phyloP scores from a whole-genome alignment of 495 filamentous ascomycete species.

The Penicillium lagena region DNA sequence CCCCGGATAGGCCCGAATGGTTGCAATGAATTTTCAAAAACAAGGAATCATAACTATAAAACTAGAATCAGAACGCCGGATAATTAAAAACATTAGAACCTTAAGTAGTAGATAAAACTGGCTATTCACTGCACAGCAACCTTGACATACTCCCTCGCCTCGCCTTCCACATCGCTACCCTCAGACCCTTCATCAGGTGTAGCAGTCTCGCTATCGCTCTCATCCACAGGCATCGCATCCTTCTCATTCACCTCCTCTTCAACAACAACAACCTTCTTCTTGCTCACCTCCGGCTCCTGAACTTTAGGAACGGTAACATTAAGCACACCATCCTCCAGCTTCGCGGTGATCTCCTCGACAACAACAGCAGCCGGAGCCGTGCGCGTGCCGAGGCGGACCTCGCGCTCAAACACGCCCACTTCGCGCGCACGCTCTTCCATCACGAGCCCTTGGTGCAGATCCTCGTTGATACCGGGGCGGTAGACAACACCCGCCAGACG shows the following conservation, averaged over 20 bases:
- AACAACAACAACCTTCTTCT: conserved; percentile 18
- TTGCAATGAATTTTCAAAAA: neutral
- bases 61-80: neutral
- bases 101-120: neutral
- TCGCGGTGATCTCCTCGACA: conserved; percentile 60
- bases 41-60: neutral
- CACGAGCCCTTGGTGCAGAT: conserved; percentile 58
- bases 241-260: conserved; percentile 13
- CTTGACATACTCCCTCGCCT: conserved; percentile 25
- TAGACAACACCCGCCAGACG: conserved; percentile 65
- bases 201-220: conserved; percentile 7
- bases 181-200: conserved; percentile 16
- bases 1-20: neutral
- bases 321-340: conserved; percentile 63
- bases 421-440: conserved; percentile 53
- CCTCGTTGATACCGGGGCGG: conserved; percentile 60
- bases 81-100: neutral
- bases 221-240: conserved; percentile 11
- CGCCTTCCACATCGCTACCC: conserved; percentile 14
- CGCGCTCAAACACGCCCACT: conserved; percentile 68
- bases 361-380: conserved; percentile 56
- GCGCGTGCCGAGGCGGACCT: conserved; percentile 50
- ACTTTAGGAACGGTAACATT: conserved; percentile 63
- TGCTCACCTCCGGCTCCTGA: conserved; percentile 25
- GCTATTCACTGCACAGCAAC: conserved; percentile 16